A percentile compares a stretch with the other conserved stretches of the same genome.
Conservation (phyloP, 140 eudicot species). For the Ambrosia hybrid region DNA sequence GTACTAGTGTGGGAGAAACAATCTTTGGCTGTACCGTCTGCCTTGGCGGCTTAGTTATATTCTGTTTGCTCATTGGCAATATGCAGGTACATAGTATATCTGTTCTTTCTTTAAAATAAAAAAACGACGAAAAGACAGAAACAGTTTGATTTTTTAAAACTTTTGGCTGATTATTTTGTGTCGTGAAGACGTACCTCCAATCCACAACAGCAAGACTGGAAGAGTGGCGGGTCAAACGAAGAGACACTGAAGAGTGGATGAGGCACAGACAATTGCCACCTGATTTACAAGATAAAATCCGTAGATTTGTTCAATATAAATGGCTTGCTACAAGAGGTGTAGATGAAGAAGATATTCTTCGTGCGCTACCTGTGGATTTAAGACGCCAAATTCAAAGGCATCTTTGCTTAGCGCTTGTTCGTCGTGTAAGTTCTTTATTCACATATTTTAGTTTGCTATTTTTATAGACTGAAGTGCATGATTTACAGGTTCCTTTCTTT, state of each 20-base stretch:
- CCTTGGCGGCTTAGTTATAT: conserved; percentile 67
- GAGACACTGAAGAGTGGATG: conserved; percentile 98
- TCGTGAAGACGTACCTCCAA: conserved; percentile 73
- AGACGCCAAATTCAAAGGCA: conserved; percentile 81
- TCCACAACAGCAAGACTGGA: conserved; percentile 79
- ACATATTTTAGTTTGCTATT: neutral
- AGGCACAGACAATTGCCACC: conserved; percentile 83
- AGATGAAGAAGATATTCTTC: conserved; percentile 74
- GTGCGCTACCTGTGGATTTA: conserved; percentile 63
- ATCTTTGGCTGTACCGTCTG: conserved; percentile 52
- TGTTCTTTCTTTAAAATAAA: no score
- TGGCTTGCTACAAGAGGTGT: conserved; percentile 95
- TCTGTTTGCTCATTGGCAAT: conserved; percentile 72
- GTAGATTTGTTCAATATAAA: conserved; percentile 78
- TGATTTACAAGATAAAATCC: conserved; percentile 74
- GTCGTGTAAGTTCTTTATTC: conserved; percentile 61
- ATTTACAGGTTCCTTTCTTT: conserved; percentile 73
- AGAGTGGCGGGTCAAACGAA: conserved; percentile 82
- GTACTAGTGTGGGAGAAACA: conserved; percentile 54
- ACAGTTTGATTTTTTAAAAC: neutral
- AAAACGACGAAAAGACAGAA: no score
- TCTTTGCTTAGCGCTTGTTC: conserved; percentile 85
- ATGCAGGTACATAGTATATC: conserved; percentile 54
- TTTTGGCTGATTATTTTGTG: conserved; percentile 10
- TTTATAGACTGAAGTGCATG: conserved; percentile 6